A percentile compares a stretch with the other conserved stretches of the same genome.
These are phyloP conservation scores for Ambrosia artemisiifolia DNA, from an alignment of 129 eudicot species.

Conservation along the genomic window DNA sequence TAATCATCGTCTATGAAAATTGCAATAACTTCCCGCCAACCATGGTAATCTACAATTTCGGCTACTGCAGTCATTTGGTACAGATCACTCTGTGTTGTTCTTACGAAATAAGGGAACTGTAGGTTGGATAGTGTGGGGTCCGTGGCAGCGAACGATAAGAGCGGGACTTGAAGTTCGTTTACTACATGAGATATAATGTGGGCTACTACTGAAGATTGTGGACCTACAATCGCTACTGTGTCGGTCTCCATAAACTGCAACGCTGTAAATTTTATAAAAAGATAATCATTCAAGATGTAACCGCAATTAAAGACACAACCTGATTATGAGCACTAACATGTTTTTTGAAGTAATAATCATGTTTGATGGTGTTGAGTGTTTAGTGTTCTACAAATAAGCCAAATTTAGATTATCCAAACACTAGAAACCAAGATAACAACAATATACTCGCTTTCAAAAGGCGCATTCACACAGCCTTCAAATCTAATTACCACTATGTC, in stretches of 20 bases:
- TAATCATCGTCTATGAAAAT: constrained; percentile 81
- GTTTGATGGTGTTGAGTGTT: not conserved
- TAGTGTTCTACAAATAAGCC: not conserved
- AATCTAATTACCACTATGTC: constrained; percentile 11
- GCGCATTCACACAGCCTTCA: not conserved
- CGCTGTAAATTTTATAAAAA: constrained; percentile 46
- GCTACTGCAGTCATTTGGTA: constrained; percentile 87
- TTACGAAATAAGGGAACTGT: constrained; percentile 68
- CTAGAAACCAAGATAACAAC: not conserved
- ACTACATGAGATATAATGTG: constrained; percentile 60
- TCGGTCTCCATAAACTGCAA: constrained; percentile 78
- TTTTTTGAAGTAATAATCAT: not conserved
- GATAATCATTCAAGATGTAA: not conserved
- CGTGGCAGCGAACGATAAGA: constrained; percentile 85
- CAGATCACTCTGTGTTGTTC: constrained; percentile 78
- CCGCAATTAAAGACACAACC: not conserved
- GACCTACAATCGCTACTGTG: constrained; percentile 76
- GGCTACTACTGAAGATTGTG: constrained; percentile 90
- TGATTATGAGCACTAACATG: not conserved
- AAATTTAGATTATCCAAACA: not conserved
- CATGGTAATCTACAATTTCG: constrained; percentile 55
- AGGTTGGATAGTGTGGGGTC: constrained; percentile 88
- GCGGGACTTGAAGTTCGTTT: constrained; percentile 83
- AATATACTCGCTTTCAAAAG: not conserved
- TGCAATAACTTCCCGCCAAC: constrained; percentile 71